Evolutionary conservation across 2,329 filamentous ascomycete genomes (phyloP).

Genomic region (Lachnellula willkommii): DNA sequence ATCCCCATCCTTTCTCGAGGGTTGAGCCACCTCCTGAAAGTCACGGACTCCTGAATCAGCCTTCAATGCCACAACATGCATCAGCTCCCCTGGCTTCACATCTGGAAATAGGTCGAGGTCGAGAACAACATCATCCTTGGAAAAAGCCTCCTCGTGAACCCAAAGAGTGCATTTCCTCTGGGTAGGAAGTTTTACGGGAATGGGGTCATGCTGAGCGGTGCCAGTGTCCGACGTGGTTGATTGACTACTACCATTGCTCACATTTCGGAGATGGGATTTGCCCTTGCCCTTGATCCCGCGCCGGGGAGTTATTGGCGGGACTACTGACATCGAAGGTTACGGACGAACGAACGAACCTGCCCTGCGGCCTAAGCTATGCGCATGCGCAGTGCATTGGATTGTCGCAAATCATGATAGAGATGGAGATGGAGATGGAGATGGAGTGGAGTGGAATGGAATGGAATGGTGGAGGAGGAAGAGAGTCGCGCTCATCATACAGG

Average conservation of each 20-base stretch:
- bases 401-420: too few relatives aligned
- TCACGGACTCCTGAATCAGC: constrained; percentile 42
- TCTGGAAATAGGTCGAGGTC: constrained; percentile 67
- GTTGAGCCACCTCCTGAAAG: constrained; percentile 37
- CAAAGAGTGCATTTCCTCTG: constrained; percentile 31
- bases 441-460: too few relatives aligned
- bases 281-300: constrained; percentile 21
- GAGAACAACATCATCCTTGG: constrained; percentile 72
- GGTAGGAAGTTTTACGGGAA: constrained; percentile 13
- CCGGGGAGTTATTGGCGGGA: constrained; percentile 20
- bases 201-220: constrained; percentile 21
- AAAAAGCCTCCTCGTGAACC: constrained; percentile 62
- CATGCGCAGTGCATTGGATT: too few relatives aligned
- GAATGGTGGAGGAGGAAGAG: too few relatives aligned
- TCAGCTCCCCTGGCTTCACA: constrained; percentile 61
- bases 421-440: too few relatives aligned
- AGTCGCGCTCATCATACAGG: too few relatives aligned
- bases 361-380: too few relatives aligned
- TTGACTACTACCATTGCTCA: constrained; percentile 28
- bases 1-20: constrained; percentile 22
- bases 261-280: constrained; percentile 28
- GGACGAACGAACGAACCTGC: constrained; percentile 1
- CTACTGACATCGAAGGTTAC: constrained; percentile 23
- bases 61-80: constrained; percentile 64
- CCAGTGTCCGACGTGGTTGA: constrained; percentile 25